Conservation (phyloP, 208 protist genomes). For the Trypanosoma rangeli region DNA sequence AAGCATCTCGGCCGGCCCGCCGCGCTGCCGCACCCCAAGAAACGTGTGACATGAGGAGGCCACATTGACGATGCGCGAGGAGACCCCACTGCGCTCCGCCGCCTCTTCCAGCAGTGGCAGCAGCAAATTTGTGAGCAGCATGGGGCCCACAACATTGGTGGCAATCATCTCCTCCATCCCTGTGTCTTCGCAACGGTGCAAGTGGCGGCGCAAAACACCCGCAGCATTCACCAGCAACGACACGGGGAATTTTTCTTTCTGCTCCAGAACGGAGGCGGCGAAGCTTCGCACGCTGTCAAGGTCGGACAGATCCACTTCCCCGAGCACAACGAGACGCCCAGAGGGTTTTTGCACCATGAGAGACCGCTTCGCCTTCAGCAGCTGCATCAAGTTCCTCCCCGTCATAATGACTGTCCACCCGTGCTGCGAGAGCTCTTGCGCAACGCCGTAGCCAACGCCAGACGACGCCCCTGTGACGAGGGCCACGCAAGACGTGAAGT, state of each 20-base stretch:
- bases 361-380: constrained; percentile 48
- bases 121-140: constrained; percentile 74
- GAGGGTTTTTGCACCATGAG: constrained; percentile 29
- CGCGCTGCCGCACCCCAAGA: constrained; percentile 37
- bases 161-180: constrained; percentile 74
- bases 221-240: constrained; percentile 78
- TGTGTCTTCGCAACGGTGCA: constrained; percentile 38
- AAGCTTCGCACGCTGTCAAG: constrained; percentile 71
- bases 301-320: constrained; percentile 62
- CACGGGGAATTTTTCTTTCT: constrained; percentile 47
- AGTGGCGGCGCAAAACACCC: constrained; percentile 61
- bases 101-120: constrained; percentile 67
- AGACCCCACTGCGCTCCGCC: constrained; percentile 46
- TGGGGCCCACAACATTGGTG: constrained; percentile 80
- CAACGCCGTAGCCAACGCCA: constrained; percentile 74
- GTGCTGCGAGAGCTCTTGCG: constrained; percentile 64
- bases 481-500: constrained; percentile 63
- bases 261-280: constrained; percentile 35
- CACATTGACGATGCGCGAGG: constrained; percentile 84
- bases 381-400: constrained; percentile 49
- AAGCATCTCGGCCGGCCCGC: constrained; percentile 60
- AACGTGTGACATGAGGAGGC: constrained; percentile 86
- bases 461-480: constrained; percentile 79
- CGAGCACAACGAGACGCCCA: constrained; percentile 54
- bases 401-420: constrained; percentile 81